These are phyloP conservation scores for Meyerozyma elateridarum DNA, from an alignment of 1,139 yeast species.

Conservation along the genomic window DNA sequence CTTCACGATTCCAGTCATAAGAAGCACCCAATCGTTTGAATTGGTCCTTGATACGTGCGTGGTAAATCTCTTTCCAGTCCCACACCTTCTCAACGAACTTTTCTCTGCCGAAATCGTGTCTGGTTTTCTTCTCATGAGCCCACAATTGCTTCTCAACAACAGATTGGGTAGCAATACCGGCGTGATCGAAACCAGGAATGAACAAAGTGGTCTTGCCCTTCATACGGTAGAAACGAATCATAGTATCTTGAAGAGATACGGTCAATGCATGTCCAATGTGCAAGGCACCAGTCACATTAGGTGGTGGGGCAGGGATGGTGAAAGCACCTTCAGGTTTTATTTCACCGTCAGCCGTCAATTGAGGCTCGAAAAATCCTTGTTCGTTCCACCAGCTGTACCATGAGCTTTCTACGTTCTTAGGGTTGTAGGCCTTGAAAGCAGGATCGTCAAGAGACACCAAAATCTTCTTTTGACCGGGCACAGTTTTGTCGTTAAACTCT, in stretches of 20 bases:
- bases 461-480: conserved; percentile 85
- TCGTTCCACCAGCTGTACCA: conserved; percentile 99
- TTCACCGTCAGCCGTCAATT: conserved; percentile 69
- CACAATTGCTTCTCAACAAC: conserved; percentile 96
- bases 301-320: conserved; percentile 97
- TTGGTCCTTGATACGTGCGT: conserved; percentile 76
- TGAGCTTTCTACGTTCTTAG: conserved; percentile 88
- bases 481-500: conserved; percentile 76
- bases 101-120: conserved; percentile 95
- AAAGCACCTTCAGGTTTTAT: conserved; percentile 79
- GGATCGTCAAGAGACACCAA: conserved; percentile 85
- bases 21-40: conserved; percentile 90
- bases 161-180: conserved; percentile 98
- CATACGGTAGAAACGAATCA: conserved; percentile 94
- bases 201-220: conserved; percentile 91
- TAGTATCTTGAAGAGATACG: conserved; percentile 88
- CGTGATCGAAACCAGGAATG: conserved; percentile 97
- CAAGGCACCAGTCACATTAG: conserved; percentile 97
- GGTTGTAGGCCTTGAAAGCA: conserved; percentile 89
- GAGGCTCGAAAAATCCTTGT: conserved; percentile 85
- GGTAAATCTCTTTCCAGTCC: conserved; percentile 99
- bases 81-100: conserved; percentile 83
- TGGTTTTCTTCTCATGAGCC: conserved; percentile 82
- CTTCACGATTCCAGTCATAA: conserved; percentile 93
- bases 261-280: conserved; percentile 99